Conservation (phyloP, 192 early-diverging fungal species). For the Haplosporangium gracile region DNA sequence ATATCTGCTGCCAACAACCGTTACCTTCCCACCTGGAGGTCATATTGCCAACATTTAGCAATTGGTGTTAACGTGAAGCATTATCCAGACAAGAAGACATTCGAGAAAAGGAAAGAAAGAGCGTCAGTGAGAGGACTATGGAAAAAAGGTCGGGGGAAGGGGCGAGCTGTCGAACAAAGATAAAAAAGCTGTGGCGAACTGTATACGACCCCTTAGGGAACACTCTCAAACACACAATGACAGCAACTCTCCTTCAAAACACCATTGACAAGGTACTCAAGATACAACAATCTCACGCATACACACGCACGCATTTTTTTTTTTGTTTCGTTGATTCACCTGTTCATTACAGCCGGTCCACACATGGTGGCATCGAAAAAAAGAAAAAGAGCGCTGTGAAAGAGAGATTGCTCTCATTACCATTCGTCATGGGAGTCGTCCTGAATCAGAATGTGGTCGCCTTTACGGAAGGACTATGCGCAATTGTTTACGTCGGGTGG, state of each 20-base stretch:
- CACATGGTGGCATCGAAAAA: no score
- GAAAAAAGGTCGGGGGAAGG: neutral
- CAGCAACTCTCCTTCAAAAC: no score
- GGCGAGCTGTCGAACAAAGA: neutral
- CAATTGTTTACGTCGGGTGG: neutral
- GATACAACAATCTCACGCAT: neutral
- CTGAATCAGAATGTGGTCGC: conserved; percentile 49
- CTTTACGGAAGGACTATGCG: conserved; percentile 46
- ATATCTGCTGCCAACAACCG: neutral
- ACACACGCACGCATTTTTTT: neutral
- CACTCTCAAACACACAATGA: neutral
- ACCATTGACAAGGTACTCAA: neutral
- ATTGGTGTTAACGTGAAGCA: neutral
- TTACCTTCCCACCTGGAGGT: conserved; percentile 49
- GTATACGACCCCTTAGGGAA: neutral
- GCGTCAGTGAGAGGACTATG: neutral
- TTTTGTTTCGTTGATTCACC: no score
- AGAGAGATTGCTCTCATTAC: conserved; percentile 22
- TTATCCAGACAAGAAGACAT: neutral
- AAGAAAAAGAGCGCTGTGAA: no score
- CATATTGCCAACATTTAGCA: neutral
- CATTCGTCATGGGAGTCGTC: conserved; percentile 51
- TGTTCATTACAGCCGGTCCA: no score
- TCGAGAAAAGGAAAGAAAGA: neutral
- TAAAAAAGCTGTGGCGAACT: neutral